These are phyloP conservation scores for Penicillium simplicissimum DNA, from an alignment of 495 filamentous ascomycete species.

Conservation along the genomic window DNA sequence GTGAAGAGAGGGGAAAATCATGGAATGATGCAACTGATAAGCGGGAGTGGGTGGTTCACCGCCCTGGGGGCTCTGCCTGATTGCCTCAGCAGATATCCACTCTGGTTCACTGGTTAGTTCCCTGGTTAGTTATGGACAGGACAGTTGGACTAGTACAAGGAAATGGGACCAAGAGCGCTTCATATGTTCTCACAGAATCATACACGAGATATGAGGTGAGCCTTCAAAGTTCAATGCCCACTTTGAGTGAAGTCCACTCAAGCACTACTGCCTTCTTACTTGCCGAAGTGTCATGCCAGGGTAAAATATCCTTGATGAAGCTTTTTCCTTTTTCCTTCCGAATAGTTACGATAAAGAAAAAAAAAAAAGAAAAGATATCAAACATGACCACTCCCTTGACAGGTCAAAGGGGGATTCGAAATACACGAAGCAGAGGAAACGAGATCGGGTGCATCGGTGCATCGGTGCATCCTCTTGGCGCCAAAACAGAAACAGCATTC, in stretches of 20 bases:
- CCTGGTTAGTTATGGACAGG: too few species aligned
- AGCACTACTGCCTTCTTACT: not conserved
- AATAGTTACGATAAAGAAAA: constrained; percentile 11
- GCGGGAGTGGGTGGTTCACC: constrained; percentile 10
- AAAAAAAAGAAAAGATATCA: constrained; percentile 13
- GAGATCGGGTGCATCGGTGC: not conserved
- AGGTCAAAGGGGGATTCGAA: constrained; percentile 5
- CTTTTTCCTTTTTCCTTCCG: constrained; percentile 1
- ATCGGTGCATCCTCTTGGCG: constrained; percentile 2
- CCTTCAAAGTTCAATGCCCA: too few species aligned
- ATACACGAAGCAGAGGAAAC: constrained; percentile 8
- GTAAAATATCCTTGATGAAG: not conserved
- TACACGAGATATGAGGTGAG: too few species aligned
- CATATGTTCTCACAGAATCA: too few species aligned
- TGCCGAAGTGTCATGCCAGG: not conserved
- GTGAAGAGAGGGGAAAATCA: not conserved
- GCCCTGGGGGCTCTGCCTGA: not conserved
- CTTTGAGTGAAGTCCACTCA: too few species aligned
- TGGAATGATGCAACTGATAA: constrained; percentile 18
- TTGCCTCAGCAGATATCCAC: too few species aligned
- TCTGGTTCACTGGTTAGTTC: too few species aligned
- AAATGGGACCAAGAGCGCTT: too few species aligned
- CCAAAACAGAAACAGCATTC: constrained; percentile 1
- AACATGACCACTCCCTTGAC: constrained; percentile 13
- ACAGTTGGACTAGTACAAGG: too few species aligned